Evolutionary conservation across 179 eudicot genomes (phyloP), one percentile per base, ranked within the genome.

Genomic region (Carnegiea gigantea): DNA sequence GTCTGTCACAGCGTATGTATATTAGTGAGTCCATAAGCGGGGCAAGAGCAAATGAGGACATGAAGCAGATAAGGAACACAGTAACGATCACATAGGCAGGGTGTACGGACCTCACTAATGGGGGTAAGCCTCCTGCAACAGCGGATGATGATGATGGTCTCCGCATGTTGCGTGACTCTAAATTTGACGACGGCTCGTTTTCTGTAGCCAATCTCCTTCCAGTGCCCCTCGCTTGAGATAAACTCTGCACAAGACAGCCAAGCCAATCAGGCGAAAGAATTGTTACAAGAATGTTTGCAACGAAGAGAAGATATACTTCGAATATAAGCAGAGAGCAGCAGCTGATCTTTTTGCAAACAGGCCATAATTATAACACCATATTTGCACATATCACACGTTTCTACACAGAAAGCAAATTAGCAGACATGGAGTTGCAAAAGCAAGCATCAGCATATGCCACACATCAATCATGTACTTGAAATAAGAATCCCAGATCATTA

Each of bases 101-200:
- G 51, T 33, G 75, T 21, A 30, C 57, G 38, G 65, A 95, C 99
- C 99, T 95, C 88, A 94, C 92, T 76, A 95, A 83, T 12, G 98
- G 98, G 82, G 99, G 95, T 85, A 95, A 85, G 68, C 99, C 99
- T 75, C 97, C 97, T 75, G 91, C 94, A 83, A 95, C 90, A 75
- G 95, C 87, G 71, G 98, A 92, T 73, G 98, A 92, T 62, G 97
- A 86, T 40, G 93, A 86, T 64, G 95, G 90, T 81, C 95, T 90
- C 79, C 98, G 88, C 77, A 68, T 36, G 81, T 88, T 94, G 14
- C 95, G 91, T 74, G 93, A 78, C 67, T 95, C 99, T 77, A 85
- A 75, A 82, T 86, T 90, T 40, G 97, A 86, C 44, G 86, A 83
- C 8, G 96, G 86, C 40, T 93, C 96, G 9, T 84, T 85, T 51